Evolutionary conservation across 75 land plant species (phyloP), one percentile per base, ranked within the genome.

Genomic region (Sequoia sempervirens): DNA sequence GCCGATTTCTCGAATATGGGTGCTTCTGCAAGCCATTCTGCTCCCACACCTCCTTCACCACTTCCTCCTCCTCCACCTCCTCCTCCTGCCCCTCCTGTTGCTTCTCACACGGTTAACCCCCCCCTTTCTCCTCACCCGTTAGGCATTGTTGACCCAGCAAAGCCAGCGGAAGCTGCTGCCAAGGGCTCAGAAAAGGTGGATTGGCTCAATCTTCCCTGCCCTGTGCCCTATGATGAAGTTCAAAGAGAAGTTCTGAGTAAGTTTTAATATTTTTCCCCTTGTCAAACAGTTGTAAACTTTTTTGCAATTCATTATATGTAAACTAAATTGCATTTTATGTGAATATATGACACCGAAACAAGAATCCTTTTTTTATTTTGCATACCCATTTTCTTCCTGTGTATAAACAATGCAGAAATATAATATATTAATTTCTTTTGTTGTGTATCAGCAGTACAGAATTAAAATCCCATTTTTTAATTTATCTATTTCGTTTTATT

Each of bases 221-320:
- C 99, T 18, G 87, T 93, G 75, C 92, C 97, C 20, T 98, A 93
- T 83, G 99, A 98, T 38, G 99, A 98, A 81, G 93, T 98, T 84
- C 95, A 94, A 70, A 94, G 99, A 15, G 99, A 98, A 86, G 91
- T 91, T 47, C 37, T 92, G 75, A 93, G 99, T 97, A 79, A 84
- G 95, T 90, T 5, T 26, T 15, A 17, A 70, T 32, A 30, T 10
- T 12, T 50, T 13, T 50, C 13, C 1, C 15, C 13, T 13, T 13
- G 53, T 50, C 15, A 50, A 47, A 50, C 53, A 50, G 15, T 50
- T 50, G 14, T 17, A 14, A 64, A 6, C 73, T 52, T n/a, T 45
- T 50, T 3, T 75, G 9, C 14, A 43, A 32, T 79, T 66, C 52
- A 43, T 84, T 74, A 34, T 10, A 12, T 13, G 32, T 83, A 72